Percentiles rank a stretch among this genome's conserved stretches.
phyloP scores from a whole-genome alignment of 176 grass and related monocot species.

The Oryza glumipatula region DNA sequence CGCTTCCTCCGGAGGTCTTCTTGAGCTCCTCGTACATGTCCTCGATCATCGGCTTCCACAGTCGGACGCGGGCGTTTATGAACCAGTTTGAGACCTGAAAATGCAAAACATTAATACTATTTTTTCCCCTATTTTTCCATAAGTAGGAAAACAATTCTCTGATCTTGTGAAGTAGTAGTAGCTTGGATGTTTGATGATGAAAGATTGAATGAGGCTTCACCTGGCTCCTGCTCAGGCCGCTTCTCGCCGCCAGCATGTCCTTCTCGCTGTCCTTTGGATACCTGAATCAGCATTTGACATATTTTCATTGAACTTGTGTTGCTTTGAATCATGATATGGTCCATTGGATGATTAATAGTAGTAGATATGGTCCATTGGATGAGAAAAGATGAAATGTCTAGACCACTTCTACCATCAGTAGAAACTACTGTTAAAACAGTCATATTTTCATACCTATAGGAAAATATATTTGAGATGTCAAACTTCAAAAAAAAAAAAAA shows the following conservation, averaged over 20 bases:
- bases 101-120: background rate
- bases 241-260: constrained; percentile 81
- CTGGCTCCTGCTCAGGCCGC: constrained; percentile 87
- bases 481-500: no score
- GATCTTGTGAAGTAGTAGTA: no score
- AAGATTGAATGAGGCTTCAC: constrained; percentile 39
- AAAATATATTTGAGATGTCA: background rate
- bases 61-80: constrained; percentile 79
- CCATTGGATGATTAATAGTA: no score
- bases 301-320: no score
- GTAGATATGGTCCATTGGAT: background rate
- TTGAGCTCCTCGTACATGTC: constrained; percentile 86
- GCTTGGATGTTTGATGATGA: background rate
- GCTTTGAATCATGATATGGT: no score
- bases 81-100: constrained; percentile 94
- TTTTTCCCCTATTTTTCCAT: no score
- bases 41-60: constrained; percentile 94
- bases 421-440: background rate
- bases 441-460: background rate
- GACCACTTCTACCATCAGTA: background rate
- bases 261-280: constrained; percentile 95
- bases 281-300: constrained; percentile 47
- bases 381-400: background rate
- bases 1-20: constrained; percentile 42
- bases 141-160: no score